Evolutionary conservation across 495 filamentous ascomycete species (phyloP).

Genomic region (Lindgomyces ingoldianus): DNA sequence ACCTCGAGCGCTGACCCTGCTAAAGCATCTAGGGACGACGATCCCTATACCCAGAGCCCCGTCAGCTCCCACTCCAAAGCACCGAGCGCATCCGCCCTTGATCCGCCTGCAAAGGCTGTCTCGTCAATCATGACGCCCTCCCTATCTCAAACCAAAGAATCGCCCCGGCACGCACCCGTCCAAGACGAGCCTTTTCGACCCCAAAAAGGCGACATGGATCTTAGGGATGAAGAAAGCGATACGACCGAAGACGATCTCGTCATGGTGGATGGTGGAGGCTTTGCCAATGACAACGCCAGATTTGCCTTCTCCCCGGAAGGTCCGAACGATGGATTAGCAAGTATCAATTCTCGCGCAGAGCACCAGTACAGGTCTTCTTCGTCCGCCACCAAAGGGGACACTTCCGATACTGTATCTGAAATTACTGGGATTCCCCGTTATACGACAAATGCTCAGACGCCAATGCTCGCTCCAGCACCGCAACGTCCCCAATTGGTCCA

Average conservation of each 20-base stretch:
- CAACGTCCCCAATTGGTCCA: conserved; percentile 41
- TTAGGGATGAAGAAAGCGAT: conserved; percentile 33
- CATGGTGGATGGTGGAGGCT: conserved; percentile 29
- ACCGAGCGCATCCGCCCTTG: neutral
- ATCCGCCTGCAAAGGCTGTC: neutral
- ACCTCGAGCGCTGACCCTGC: conserved; percentile 10
- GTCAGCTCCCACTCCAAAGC: conserved; percentile 2
- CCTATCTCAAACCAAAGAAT: neutral
- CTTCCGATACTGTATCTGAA: conserved; percentile 15
- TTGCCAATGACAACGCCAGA: conserved; percentile 25
- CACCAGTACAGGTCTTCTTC: neutral
- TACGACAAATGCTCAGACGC: conserved; percentile 17
- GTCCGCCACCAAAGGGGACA: neutral
- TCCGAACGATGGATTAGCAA: neutral
- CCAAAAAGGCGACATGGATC: conserved; percentile 20
- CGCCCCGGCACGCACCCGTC: neutral
- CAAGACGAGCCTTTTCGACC: conserved; percentile 23
- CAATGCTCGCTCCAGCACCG: conserved; percentile 28
- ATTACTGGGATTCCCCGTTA: conserved; percentile 8
- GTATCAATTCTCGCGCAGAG: conserved; percentile 6
- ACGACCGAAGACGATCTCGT: conserved; percentile 39
- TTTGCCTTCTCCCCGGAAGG: conserved; percentile 11
- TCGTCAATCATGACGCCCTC: neutral
- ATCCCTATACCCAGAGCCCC: conserved; percentile 9
- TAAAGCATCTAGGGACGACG: conserved; percentile 14